Conservation (phyloP, 2,329 filamentous ascomycete genomes). For the Fusarium redolens region DNA sequence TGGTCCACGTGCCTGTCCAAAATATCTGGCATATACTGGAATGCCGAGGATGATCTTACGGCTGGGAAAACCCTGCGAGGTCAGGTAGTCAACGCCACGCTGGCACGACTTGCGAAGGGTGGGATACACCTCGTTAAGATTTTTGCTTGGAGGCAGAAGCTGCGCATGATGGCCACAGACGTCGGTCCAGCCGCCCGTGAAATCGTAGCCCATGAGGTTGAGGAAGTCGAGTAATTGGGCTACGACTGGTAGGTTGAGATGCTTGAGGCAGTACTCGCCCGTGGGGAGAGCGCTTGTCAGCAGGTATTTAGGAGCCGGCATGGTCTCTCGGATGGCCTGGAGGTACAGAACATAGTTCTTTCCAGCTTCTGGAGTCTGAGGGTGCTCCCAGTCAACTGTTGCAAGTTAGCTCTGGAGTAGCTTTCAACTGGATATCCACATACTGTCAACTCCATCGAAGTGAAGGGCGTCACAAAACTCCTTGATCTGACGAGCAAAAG, state of each 20-base stretch:
- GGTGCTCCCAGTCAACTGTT: conserved; percentile 77
- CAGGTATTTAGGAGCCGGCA: conserved; percentile 67
- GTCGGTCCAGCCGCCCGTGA: conserved; percentile 70
- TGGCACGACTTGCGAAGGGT: conserved; percentile 60
- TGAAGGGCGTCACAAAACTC: conserved; percentile 66
- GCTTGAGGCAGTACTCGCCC: conserved; percentile 69
- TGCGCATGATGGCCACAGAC: conserved; percentile 74
- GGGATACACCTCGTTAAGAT: conserved; percentile 41
- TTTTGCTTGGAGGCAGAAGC: conserved; percentile 58
- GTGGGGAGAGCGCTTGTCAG: conserved; percentile 72
- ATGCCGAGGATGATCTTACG: conserved; percentile 72
- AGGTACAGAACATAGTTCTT: conserved; percentile 69
- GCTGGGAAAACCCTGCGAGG: conserved; percentile 63
- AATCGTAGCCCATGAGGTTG: conserved; percentile 78
- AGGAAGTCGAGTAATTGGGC: conserved; percentile 67
- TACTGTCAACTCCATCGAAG: conserved; percentile 74
- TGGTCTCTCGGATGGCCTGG: conserved; percentile 61
- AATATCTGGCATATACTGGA: conserved; percentile 72
- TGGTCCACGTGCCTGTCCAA: conserved; percentile 63
- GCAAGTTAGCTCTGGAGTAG: background rate
- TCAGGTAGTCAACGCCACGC: conserved; percentile 65
- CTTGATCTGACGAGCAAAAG: conserved; percentile 65
- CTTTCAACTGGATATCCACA: background rate
- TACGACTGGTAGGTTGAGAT: conserved; percentile 67
- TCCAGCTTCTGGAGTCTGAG: conserved; percentile 63